These are phyloP conservation scores for Trichoderma brevicompactum DNA, from an alignment of 2,329 filamentous ascomycete genomes.

Conservation along the genomic window DNA sequence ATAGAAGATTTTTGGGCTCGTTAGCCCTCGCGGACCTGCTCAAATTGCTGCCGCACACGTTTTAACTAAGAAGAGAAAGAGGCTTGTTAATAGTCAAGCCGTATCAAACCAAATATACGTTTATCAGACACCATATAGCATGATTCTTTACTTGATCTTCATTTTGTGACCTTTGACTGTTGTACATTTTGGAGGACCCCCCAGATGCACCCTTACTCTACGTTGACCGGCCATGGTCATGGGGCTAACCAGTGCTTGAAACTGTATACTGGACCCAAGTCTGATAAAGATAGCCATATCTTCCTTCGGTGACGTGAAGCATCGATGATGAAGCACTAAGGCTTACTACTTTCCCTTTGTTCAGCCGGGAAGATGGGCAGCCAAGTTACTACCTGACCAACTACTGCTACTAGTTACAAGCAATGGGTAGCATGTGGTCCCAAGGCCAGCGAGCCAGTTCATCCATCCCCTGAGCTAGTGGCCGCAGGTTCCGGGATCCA, in stretches of 20 bases:
- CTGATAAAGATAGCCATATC: not conserved
- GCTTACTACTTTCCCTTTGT: not conserved
- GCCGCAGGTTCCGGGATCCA: slow-evolving; percentile 27
- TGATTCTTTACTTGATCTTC: not conserved
- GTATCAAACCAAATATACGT: slow-evolving; percentile 29
- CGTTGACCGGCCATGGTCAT: not conserved
- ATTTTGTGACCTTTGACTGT: not conserved
- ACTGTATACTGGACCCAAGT: not conserved
- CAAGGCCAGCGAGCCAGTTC: slow-evolving; percentile 23
- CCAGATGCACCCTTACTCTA: not conserved
- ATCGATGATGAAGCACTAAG: slow-evolving; percentile 1
- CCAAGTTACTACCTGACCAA: slow-evolving; percentile 14
- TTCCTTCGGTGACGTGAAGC: slow-evolving; percentile 5
- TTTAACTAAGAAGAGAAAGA: slow-evolving; percentile 5
- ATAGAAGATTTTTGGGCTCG: slow-evolving; percentile 28
- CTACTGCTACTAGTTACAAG: not conserved
- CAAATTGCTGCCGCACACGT: slow-evolving; percentile 27
- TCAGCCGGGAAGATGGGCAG: not conserved
- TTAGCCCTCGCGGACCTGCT: slow-evolving; percentile 22
- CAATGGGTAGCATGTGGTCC: slow-evolving; percentile 7
- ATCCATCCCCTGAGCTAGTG: slow-evolving; percentile 29
- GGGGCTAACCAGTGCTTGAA: not conserved
- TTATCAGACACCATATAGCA: slow-evolving; percentile 13
- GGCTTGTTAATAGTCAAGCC: not conserved
- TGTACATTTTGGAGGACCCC: not conserved